Conservation (phyloP, 495 filamentous ascomycete genomes). For the Xylaria sp. region DNA sequence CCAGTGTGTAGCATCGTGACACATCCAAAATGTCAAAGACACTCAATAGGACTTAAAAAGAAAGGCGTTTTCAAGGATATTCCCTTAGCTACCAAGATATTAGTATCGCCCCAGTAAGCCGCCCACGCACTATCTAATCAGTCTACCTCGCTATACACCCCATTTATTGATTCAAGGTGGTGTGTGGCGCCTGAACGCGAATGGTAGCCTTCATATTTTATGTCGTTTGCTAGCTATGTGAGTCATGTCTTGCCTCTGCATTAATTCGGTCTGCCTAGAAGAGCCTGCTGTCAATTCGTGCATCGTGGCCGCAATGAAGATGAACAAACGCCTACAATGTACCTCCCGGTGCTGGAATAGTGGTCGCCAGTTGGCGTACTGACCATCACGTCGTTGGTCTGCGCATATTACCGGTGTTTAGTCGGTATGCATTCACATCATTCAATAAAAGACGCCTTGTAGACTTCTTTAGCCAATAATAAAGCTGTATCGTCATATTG, state of each 20-base stretch:
- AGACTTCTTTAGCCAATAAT: background rate
- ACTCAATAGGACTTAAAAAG: background rate
- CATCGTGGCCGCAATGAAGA: background rate
- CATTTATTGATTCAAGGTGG: background rate
- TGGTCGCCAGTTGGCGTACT: background rate
- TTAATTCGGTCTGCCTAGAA: background rate
- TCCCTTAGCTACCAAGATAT: background rate
- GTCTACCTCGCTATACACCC: background rate
- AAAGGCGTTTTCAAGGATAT: background rate
- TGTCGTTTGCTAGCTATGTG: background rate
- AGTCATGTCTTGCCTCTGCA: background rate
- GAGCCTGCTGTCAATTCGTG: background rate
- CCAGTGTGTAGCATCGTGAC: no score
- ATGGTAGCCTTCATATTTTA: background rate
- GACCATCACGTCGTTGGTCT: background rate
- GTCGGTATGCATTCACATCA: background rate
- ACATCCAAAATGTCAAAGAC: no score
- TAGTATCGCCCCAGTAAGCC: background rate
- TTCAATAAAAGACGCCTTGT: background rate
- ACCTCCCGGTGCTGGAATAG: background rate
- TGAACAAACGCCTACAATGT: background rate
- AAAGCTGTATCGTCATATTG: background rate
- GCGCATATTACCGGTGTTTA: background rate
- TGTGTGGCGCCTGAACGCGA: background rate
- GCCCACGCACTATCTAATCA: background rate